Base-by-base conservation (phyloP, 306 rosid species). In the Inga oerstediana region DNA sequence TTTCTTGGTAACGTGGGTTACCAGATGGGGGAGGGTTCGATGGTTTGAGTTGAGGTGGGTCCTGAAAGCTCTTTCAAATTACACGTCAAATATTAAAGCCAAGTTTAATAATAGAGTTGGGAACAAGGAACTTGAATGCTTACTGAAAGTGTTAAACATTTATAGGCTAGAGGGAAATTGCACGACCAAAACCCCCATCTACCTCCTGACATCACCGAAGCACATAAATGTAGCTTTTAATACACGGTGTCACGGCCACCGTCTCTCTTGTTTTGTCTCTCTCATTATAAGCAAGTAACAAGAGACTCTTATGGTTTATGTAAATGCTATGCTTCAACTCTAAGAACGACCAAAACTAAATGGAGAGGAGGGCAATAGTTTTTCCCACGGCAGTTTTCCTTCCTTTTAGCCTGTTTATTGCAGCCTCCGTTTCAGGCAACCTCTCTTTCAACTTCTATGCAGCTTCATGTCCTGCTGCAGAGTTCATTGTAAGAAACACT, bases 381-480 rank as follows among this genome's bases (percentile, higher is more conserved):
- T 66, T 73, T 66, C 43, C 54, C 89, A 30, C 83, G 43, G 27
- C 46, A 52, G 51, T 76, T 39, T 85, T 72, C 58, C 48, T 43
- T 84, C 75, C 88, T 73, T n/a, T 81, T 45, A 27, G 86, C 71
- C 80, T 82, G 51, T 81, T 45, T 77, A 65, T 83, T 62, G 81
- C 77, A 52, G 77, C 68, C 22, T 77, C 82, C 68, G 86, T 88
- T 64, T 51, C 77, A 81, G 93, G 86, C 43, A 80, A 82, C 71
- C 93, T 93, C 81, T 88, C 97, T 39, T 89, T 88, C 72, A 80
- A 89, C 80, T 93, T 93, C 89, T 95, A 95, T 80, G 89, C 85
- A 15, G 82, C 74, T 84, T 88, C 97, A 34, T 95, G 98, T 72
- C 98, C 98, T 19, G 2, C 91, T 2, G 98, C 97, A 1, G 98